Base-by-base conservation (phyloP, 1,284 basidiomycete species). In the Puccinia sorghi region DNA sequence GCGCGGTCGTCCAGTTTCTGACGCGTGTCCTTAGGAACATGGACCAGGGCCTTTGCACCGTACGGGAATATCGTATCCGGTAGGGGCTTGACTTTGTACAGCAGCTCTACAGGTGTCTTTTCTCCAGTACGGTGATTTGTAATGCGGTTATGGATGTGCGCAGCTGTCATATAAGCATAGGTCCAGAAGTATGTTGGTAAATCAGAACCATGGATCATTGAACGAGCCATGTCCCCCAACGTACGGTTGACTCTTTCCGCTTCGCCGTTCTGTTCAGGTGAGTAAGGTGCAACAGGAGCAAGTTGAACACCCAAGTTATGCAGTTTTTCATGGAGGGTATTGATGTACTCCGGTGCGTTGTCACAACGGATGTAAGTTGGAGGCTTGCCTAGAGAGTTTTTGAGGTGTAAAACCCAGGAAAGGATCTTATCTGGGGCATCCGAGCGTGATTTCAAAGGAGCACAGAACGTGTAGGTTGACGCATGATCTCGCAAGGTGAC, bases 121-220 rank as follows among this genome's bases (percentile, higher is more conserved):
- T 37, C 12, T 0, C 13, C 72, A 0, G 41, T 63, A 1, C 25
- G 2, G 1, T 7, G 6, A n/a, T 74, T 74, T 1, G 72, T 41
- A 1, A 74, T 46, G 1, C 57, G 4, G 37, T 74, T 74, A 41
- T 74, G 72, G 12, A 74, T 25, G 8, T 74, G 27, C 1, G 72
- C 20, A 1, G 72, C 72, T 1, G 37, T 25, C 2, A 2, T 11
- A 27, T 74, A 59, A 2, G 72, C 57, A 63, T 63, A 63, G 0
- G 4, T 43, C 72, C 72, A 74, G 27, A 74, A 57, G 5, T 39
- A 39, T 2, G 22, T 37, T 1, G 46, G 27, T 1, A 73, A 9
- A 5, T 54, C 32, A 27, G 41, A 43, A 20, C 22, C 41, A 25
- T 69, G 43, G 8, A 54, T 9, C 67, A 70, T 70, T 1, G 43